Base-by-base conservation (phyloP, 1,139 yeast species). In the Scheffersomyces parashehatae region DNA sequence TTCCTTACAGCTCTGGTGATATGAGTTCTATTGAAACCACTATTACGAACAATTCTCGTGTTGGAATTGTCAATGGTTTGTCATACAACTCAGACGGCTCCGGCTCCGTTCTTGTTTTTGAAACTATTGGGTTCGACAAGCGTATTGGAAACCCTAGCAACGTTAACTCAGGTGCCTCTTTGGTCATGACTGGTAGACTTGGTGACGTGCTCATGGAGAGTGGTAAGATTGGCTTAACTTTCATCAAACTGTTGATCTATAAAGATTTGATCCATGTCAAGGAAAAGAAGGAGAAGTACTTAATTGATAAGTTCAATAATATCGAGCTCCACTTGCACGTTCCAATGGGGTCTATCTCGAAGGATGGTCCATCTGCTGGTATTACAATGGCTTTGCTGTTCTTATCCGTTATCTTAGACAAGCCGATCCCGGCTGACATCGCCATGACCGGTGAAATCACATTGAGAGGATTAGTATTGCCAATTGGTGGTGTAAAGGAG, bases 361-460 rank as follows among this genome's bases (percentile, higher is more conserved):
- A 90, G 65, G 97, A 90, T 61, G 97, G 97, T 0, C 97, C 97
- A 2, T 83, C 91, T 33, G 97, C 97, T 0, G 97, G 97, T 34
- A 82, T 88, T 36, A 88, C 97, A 3, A 88, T 90, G 82, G 86
- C 97, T 0, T 66, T 89, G 40, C 87, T 90, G 60, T 71, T 90
- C 43, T 67, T 90, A 37, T 88, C 96, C 0, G 70, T 88, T 45
- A 75, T 90, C 3, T 64, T 88, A 42, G 78, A 83, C 47, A 77
- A 75, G 47, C 84, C 90, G 0, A 86, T 89, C 10, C 83, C 87
- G 5, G 65, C 78, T 11, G 75, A 79, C 43, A 68, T 88, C 45
- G 97, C 97, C 45, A 88, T 90, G 96, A 90, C 97, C 0, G 97
- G 97, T 4, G 97, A 90, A 60, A 84, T 90, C 52, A 88, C 97